These are phyloP conservation scores for Zymoseptoria pseudotritici DNA, from an alignment of 2,329 filamentous ascomycete species.

Conservation along the genomic window DNA sequence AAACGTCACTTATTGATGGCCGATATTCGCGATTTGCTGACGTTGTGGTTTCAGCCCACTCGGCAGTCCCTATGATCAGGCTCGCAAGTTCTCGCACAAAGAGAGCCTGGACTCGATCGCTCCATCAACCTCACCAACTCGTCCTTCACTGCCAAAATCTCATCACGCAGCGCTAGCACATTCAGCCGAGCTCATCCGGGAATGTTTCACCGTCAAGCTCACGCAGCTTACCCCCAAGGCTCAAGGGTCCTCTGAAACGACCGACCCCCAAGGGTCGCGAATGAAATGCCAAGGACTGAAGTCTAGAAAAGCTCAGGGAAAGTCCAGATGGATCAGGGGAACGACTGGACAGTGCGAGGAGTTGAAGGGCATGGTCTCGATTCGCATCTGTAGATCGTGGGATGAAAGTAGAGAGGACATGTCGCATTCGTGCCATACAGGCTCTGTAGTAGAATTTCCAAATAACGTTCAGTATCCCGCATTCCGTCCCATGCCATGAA, in stretches of 20 bases:
- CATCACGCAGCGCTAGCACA: background rate
- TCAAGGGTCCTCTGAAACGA: background rate
- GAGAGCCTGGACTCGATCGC: too few relatives aligned
- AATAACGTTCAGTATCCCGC: background rate
- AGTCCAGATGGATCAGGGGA: background rate
- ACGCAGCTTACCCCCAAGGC: background rate
- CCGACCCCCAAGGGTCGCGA: background rate
- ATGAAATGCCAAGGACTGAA: background rate
- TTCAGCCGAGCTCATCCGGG: background rate
- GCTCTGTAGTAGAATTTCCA: background rate
- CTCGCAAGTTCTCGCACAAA: too few relatives aligned
- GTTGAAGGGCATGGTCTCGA: background rate
- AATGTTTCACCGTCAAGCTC: background rate
- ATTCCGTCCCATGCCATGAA: background rate
- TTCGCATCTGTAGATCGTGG: background rate
- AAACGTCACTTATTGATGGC: background rate
- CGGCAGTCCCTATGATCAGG: too few relatives aligned
- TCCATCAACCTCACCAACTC: background rate
- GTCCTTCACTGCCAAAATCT: background rate
- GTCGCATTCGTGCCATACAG: background rate
- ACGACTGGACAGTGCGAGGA: background rate
- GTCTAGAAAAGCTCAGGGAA: too few relatives aligned
- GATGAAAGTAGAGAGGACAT: background rate
- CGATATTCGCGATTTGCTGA: too few relatives aligned
- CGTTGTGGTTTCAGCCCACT: too few relatives aligned